Conservation (phyloP, 2,329 filamentous ascomycete species). For the Pseudogymnoascus sp. region DNA sequence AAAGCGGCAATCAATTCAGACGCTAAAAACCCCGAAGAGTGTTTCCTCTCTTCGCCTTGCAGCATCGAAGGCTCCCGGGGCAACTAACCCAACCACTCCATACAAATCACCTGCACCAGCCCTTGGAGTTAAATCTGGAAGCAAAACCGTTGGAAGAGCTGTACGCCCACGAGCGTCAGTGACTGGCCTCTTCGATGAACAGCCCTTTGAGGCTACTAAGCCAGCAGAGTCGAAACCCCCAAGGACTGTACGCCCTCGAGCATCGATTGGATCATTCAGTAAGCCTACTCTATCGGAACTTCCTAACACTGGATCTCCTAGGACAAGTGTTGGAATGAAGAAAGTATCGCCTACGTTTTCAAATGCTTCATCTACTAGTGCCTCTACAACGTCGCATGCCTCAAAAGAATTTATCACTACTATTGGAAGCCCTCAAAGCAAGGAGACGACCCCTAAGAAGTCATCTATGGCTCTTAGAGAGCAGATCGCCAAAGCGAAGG, state of each 20-base stretch:
- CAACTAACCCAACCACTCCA: not conserved
- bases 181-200: conserved; percentile 38
- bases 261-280: conserved; percentile 18
- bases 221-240: not conserved
- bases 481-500: conserved; percentile 88
- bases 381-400: conserved; percentile 13
- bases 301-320: conserved; percentile 16
- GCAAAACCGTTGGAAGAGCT: conserved; percentile 40
- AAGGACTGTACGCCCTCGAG: conserved; percentile 15
- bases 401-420: conserved; percentile 15
- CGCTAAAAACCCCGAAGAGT: conserved; percentile 27
- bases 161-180: conserved; percentile 45
- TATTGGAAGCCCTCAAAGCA: conserved; percentile 13
- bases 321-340: conserved; percentile 19
- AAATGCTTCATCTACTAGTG: conserved; percentile 22
- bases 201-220: not conserved
- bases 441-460: conserved; percentile 41
- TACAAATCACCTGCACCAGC: not conserved
- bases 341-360: conserved; percentile 22
- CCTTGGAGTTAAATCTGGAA: conserved; percentile 30
- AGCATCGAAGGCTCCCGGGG: conserved; percentile 20
- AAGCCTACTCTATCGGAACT: conserved; percentile 12
- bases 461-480: conserved; percentile 77
- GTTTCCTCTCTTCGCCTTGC: conserved; percentile 20
- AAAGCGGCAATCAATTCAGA: conserved; percentile 25